Evolutionary conservation across 1,139 yeast species (phyloP).

Genomic region (Sugiyamaella paludigena): DNA sequence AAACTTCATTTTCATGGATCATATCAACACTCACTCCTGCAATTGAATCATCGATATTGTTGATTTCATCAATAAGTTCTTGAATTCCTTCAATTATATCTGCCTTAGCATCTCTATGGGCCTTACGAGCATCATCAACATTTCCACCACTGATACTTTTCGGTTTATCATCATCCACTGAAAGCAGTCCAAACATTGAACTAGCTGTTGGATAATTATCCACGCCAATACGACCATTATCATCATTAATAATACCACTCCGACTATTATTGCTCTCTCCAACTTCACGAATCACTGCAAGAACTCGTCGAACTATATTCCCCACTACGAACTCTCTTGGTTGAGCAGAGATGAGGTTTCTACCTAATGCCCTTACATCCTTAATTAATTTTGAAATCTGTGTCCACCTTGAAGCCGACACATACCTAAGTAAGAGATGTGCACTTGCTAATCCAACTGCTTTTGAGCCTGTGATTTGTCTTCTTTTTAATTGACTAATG

Average conservation of each 20-base stretch:
- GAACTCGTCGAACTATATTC: conserved; percentile 83
- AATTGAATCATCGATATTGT: conserved; percentile 84
- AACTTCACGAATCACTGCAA: conserved; percentile 87
- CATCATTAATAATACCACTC: neutral
- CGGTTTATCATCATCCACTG: conserved; percentile 41
- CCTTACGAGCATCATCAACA: conserved; percentile 7
- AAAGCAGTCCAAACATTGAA: conserved; percentile 75
- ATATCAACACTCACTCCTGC: conserved; percentile 88
- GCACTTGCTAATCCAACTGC: conserved; percentile 84
- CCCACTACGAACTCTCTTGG: conserved; percentile 78
- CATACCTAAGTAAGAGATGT: conserved; percentile 80
- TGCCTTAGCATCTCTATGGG: conserved; percentile 54
- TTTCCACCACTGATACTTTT: conserved; percentile 26
- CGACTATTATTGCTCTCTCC: conserved; percentile 52
- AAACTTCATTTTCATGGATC: conserved; percentile 90
- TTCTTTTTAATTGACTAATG: conserved; percentile 52
- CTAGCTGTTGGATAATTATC: conserved; percentile 14
- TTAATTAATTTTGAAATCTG: conserved; percentile 68
- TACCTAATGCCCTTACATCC: conserved; percentile 55
- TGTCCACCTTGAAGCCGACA: conserved; percentile 87
- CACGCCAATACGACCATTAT: conserved; percentile 5
- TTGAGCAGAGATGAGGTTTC: conserved; percentile 41
- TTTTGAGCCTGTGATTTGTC: conserved; percentile 71
- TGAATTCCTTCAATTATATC: conserved; percentile 91
- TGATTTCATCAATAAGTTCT: conserved; percentile 88